Conservation (phyloP, 2,329 filamentous ascomycete species). For the Thelonectria olida region DNA sequence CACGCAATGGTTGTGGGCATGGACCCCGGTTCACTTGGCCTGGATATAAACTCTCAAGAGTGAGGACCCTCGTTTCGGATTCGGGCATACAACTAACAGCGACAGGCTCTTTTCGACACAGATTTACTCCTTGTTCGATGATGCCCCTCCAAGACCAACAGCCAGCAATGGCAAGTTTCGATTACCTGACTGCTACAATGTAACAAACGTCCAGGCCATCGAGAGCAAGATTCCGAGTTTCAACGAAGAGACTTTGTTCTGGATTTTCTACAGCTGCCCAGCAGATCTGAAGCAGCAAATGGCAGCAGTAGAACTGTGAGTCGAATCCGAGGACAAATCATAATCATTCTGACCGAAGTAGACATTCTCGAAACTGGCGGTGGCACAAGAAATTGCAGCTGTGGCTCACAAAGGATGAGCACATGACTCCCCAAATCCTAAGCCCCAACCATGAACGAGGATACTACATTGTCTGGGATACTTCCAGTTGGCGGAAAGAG, state of each 20-base stretch:
- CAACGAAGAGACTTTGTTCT: slow-evolving; percentile 75
- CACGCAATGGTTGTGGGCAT: slow-evolving; percentile 68
- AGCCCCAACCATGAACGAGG: slow-evolving; percentile 69
- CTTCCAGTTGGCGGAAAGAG: slow-evolving; percentile 69
- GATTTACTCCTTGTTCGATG: slow-evolving; percentile 69
- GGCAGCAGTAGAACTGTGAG: slow-evolving; percentile 71
- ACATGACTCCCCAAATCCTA: slow-evolving; percentile 69
- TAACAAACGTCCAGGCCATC: slow-evolving; percentile 72
- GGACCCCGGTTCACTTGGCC: slow-evolving; percentile 64
- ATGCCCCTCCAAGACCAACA: slow-evolving; percentile 65
- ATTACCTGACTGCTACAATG: slow-evolving; percentile 72
- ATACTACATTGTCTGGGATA: slow-evolving; percentile 74
- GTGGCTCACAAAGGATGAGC: slow-evolving; percentile 74
- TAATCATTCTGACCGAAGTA: slow-evolving; percentile 43
- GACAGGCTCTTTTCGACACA: slow-evolving; percentile 65
- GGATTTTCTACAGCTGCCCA: slow-evolving; percentile 75
- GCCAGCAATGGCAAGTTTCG: slow-evolving; percentile 61
- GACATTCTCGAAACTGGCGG: slow-evolving; percentile 71
- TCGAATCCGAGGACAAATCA: background rate
- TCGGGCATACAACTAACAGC: slow-evolving; percentile 26
- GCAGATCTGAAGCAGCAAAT: slow-evolving; percentile 70
- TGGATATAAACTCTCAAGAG: slow-evolving; percentile 68
- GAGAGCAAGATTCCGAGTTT: slow-evolving; percentile 73
- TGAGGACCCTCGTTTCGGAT: slow-evolving; percentile 49
- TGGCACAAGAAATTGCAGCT: slow-evolving; percentile 74